These are phyloP conservation scores for Agroathelia rolfsii DNA, from an alignment of 1,284 basidiomycete genomes.

Conservation along the genomic window DNA sequence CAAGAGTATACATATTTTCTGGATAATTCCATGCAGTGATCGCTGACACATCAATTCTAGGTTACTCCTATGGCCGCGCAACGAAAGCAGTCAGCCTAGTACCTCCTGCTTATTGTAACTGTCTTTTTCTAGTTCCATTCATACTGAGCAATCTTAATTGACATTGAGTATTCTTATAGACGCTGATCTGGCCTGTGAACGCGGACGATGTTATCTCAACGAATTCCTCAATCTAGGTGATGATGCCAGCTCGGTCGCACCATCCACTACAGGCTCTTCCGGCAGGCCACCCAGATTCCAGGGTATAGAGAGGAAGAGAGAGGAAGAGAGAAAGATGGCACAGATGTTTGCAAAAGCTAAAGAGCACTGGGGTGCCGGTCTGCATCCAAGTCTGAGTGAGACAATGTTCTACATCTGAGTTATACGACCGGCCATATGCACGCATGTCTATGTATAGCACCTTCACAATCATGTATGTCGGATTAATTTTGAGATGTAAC, in stretches of 20 bases:
- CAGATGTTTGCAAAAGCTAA: conserved; percentile 38
- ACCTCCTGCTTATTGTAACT: conserved; percentile 71
- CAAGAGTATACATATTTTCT: conserved; percentile 2
- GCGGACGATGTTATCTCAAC: conserved; percentile 67
- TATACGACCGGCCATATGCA: too few species aligned
- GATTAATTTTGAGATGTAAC: too few species aligned
- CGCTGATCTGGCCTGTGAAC: conserved; percentile 58
- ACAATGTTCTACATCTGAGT: conserved; percentile 70
- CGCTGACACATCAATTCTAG: conserved; percentile 33
- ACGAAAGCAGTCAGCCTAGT: conserved; percentile 73
- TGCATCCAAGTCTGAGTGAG: conserved; percentile 35
- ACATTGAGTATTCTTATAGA: background rate
- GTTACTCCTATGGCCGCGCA: conserved; percentile 70
- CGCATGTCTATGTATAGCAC: too few species aligned
- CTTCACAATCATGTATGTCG: too few species aligned
- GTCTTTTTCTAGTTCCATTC: background rate
- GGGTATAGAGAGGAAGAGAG: conserved; percentile 12
- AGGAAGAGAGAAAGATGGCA: conserved; percentile 18
- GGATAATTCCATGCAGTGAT: background rate
- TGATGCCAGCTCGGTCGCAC: conserved; percentile 45
- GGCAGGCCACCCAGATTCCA: conserved; percentile 14
- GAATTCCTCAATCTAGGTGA: too few species aligned
- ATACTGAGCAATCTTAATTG: too few species aligned
- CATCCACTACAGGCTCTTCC: conserved; percentile 26
- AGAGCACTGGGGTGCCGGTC: conserved; percentile 44